Percentiles rank a stretch among this genome's conserved stretches.
Conservation (phyloP, 139 green algal species). For the Chlorella sorokiniana region DNA sequence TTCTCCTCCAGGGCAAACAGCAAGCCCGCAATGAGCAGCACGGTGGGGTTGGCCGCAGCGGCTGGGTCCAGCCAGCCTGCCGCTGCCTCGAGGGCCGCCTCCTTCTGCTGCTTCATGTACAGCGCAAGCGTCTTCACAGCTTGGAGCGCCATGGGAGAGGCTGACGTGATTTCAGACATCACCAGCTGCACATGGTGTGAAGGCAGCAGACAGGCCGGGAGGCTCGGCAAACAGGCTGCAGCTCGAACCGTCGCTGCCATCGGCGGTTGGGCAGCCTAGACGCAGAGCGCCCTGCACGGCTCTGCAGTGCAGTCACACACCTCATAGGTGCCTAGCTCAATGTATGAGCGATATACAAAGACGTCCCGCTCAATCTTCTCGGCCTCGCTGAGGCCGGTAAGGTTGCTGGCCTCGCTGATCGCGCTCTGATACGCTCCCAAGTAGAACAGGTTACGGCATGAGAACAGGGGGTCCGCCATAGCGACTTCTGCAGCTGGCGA, state of each 20-base stretch:
- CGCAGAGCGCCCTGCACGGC: no score
- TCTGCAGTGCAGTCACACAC: slow-evolving; percentile 57
- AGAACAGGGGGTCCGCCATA: slow-evolving; percentile 79
- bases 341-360: slow-evolving; percentile 94
- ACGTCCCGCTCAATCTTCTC: slow-evolving; percentile 83
- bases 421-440: slow-evolving; percentile 91
- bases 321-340: slow-evolving; percentile 92
- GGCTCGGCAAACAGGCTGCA: background rate
- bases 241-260: background rate
- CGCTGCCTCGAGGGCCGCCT: slow-evolving; percentile 5
- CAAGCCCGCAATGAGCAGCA: slow-evolving; percentile 82
- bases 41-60: slow-evolving; percentile 75
- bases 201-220: background rate
- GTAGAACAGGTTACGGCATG: slow-evolving; percentile 91
- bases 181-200: slow-evolving; percentile 76
- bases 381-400: slow-evolving; percentile 75
- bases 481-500: background rate
- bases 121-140: slow-evolving; percentile 90
- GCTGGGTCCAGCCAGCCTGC: slow-evolving; percentile 81
- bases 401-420: slow-evolving; percentile 87
- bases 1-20: slow-evolving; percentile 87
- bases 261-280: no score
- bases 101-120: slow-evolving; percentile 67
- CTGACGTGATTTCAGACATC: slow-evolving; percentile 84
- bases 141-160: slow-evolving; percentile 75